Conservation (phyloP, 306 rosid species). For the Casuarina equisetifolia region DNA sequence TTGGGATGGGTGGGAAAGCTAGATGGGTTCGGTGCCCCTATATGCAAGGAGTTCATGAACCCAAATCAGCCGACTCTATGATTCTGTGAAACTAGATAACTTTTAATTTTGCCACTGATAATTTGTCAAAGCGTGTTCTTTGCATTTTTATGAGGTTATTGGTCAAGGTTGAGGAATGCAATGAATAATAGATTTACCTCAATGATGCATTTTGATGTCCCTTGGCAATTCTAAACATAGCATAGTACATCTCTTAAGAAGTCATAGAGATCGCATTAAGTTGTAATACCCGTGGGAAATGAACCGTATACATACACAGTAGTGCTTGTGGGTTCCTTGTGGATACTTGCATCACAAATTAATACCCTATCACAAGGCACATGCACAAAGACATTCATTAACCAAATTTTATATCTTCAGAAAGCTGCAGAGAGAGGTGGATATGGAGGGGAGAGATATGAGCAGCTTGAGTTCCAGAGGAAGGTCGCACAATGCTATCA, state of each 20-base stretch:
- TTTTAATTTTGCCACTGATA: neutral
- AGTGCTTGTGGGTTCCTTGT: neutral
- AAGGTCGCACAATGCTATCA: conserved; percentile 67
- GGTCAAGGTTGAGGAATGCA: neutral
- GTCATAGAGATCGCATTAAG: neutral
- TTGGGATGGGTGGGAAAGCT: too few relatives aligned
- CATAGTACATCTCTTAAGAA: neutral
- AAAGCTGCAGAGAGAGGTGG: conserved; percentile 93
- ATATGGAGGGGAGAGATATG: conserved; percentile 93
- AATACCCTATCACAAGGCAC: neutral
- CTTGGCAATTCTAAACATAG: neutral
- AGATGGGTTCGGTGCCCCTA: neutral
- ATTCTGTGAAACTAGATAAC: neutral
- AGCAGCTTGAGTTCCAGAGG: conserved; percentile 73
- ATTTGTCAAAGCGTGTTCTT: neutral
- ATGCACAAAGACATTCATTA: neutral
- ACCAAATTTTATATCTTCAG: conserved; percentile 36
- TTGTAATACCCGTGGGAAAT: neutral
- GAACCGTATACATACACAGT: neutral
- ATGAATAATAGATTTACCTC: neutral
- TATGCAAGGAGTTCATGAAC: neutral
- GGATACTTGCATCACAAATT: neutral
- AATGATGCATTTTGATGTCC: neutral
- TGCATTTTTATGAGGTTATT: neutral
- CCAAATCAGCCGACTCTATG: neutral